Evolutionary conservation across 768 basidiomycete species (phyloP).

Genomic region (Dentipellis fragilis): DNA sequence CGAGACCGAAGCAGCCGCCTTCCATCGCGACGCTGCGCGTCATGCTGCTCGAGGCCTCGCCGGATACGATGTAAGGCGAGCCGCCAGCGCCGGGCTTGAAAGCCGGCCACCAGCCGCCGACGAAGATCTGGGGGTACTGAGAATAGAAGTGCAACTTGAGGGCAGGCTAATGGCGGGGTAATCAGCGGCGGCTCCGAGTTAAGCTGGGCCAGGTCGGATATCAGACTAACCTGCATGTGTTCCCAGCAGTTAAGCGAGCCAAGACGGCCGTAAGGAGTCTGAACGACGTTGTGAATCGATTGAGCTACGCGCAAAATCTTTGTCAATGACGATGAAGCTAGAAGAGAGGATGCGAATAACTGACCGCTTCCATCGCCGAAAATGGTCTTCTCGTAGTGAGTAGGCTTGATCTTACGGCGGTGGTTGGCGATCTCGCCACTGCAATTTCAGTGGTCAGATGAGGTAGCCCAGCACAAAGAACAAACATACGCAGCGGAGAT

Average conservation of each 20-base stretch:
- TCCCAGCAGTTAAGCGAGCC: background rate
- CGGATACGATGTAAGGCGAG: background rate
- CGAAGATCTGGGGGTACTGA: background rate
- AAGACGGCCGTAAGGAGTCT: background rate
- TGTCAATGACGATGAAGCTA: no score
- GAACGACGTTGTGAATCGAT: background rate
- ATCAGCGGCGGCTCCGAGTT: background rate
- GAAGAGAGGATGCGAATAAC: background rate
- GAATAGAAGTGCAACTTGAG: background rate
- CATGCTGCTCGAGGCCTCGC: background rate
- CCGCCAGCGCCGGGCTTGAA: background rate
- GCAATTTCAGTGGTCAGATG: background rate
- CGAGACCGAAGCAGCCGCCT: background rate
- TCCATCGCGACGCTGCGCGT: background rate
- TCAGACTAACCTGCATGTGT: background rate
- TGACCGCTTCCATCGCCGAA: background rate
- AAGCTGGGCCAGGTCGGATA: background rate
- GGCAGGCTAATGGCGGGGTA: background rate
- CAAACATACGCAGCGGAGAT: background rate
- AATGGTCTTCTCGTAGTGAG: background rate
- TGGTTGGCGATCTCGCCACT: background rate
- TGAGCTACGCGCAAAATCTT: background rate
- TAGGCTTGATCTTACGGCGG: background rate
- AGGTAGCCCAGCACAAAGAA: background rate
- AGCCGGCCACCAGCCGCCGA: background rate